Evolutionary conservation across 345 rosid species (phyloP).

Genomic region (Physaria fendleri): DNA sequence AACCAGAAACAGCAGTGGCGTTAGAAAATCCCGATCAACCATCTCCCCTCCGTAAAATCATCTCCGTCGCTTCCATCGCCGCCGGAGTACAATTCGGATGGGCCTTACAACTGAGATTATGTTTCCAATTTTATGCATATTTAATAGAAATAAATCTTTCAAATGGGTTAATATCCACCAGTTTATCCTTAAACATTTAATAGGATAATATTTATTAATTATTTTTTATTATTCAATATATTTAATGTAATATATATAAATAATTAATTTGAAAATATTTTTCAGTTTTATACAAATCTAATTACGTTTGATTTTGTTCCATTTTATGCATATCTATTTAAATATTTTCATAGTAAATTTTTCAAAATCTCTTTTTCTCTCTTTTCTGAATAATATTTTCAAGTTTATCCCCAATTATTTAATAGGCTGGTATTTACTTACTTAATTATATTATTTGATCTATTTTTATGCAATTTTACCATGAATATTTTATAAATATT

Average conservation of each 20-base stretch:
- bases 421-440: not conserved
- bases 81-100: constrained; percentile 85
- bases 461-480: not conserved
- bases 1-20: not conserved
- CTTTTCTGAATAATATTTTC: not conserved
- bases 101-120: constrained; percentile 59
- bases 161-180: too few species aligned
- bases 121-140: not conserved
- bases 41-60: constrained; percentile 35
- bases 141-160: not conserved
- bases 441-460: not conserved
- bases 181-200: too few species aligned
- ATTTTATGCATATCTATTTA: not conserved
- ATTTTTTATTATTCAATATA: too few species aligned
- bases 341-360: not conserved
- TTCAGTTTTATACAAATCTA: not conserved
- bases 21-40: not conserved
- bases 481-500: not conserved
- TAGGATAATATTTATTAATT: too few species aligned
- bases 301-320: not conserved
- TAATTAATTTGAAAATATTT: too few species aligned
- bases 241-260: too few species aligned
- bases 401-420: constrained; percentile 7
- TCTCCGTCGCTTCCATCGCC: constrained; percentile 58
- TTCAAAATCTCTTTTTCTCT: not conserved